Conservation (phyloP, 805 yeast genomes). For the Nakazawaea populi region DNA sequence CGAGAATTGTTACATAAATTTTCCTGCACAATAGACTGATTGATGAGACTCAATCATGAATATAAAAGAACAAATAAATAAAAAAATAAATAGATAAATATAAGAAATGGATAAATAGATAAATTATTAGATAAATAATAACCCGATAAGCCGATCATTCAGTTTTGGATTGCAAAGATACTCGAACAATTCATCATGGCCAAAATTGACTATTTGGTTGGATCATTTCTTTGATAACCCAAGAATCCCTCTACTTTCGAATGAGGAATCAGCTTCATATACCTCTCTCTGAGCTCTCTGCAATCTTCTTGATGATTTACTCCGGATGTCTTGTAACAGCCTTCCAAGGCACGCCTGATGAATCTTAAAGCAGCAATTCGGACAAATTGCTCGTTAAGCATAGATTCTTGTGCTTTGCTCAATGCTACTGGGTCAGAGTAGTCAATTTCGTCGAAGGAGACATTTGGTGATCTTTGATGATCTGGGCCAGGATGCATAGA, state of each 20-base stretch:
- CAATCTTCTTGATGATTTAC: constrained; percentile 76
- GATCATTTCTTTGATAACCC: constrained; percentile 89
- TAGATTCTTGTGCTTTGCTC: constrained; percentile 67
- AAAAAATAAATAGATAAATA: neutral
- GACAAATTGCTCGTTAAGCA: constrained; percentile 77
- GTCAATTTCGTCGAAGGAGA: constrained; percentile 79
- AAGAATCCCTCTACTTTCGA: constrained; percentile 66
- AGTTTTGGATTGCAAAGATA: neutral
- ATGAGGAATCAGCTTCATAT: constrained; percentile 69
- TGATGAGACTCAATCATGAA: too few relatives aligned
- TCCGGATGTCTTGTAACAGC: constrained; percentile 57
- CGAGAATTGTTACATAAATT: too few relatives aligned
- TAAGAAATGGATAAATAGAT: neutral
- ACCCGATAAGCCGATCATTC: neutral
- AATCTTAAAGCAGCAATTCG: constrained; percentile 61
- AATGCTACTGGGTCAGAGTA: constrained; percentile 60
- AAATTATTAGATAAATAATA: constrained; percentile 1
- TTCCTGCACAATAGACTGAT: too few relatives aligned
- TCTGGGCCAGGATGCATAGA: constrained; percentile 13
- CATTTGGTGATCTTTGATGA: constrained; percentile 59
- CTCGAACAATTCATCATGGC: neutral
- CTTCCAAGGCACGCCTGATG: constrained; percentile 68
- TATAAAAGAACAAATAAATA: too few relatives aligned
- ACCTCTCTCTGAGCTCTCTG: constrained; percentile 69
- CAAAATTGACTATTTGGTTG: constrained; percentile 46